Base-by-base conservation (phyloP, 345 rosid species). In the Citrus glauca region DNA sequence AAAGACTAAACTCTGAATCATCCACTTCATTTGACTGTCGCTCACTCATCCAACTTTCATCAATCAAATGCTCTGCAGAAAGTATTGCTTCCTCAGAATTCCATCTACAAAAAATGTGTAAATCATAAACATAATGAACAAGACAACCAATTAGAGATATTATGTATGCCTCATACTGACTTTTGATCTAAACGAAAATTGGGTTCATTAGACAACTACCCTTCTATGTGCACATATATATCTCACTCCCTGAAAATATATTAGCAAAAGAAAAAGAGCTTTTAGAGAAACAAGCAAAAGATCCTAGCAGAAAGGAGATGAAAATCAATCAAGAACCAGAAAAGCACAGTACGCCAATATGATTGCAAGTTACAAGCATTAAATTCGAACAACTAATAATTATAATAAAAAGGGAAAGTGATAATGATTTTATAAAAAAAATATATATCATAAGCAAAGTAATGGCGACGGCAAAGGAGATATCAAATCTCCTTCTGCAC, bases 231-330 rank as follows among this genome's bases (percentile, higher is more conserved):
- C 33, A 32, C 25, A 24, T 33, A 27, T 27, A 42, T 32, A 14
- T 73, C 74, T 25, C 60, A 27, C 81, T 77, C 72, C 77, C 87
- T 84, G 85, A 22, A 75, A 79, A 73, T 30, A 45, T 57, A 10
- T 4, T 35, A 66, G 37, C 61, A 68, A 71, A 73, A 37, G n/a
- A 1, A 7, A 35, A 57, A 11, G 37, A 48, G 55, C 17, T 28
- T 16, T 70, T 20, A 50, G 10, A 42, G 48, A 42, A 10, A 42
- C 13, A 42, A 42, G 48, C 14, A 35, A 22, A 22, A 48, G 55
- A 9, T 28, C 7, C 53, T 2, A 28, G 10, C 35, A 28, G 42
- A 40, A 70, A 28, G 25, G 32, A 4, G 7, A 0, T 13, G 35
- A 33, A 33, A 42, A 42, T 42, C 48, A 42, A 42, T 33, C 14